Conservation (phyloP, 202 grass and related monocot genomes). For the Panicum hallii region DNA sequence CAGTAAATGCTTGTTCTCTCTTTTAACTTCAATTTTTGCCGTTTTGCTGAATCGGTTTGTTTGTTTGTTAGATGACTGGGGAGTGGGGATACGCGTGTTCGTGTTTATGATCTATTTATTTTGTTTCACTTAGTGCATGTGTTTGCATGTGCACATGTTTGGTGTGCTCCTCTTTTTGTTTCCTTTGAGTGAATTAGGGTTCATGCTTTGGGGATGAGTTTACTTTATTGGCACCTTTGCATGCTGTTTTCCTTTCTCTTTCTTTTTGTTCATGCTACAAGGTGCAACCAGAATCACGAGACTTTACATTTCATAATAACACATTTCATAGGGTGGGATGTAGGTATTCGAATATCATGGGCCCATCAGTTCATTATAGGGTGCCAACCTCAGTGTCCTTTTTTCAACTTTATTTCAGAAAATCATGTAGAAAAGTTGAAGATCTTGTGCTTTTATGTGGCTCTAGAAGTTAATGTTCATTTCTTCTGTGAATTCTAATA, state of each 20-base stretch:
- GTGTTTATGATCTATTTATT: slow-evolving; percentile 33
- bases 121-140: slow-evolving; percentile 47
- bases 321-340: slow-evolving; percentile 9
- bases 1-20: neutral
- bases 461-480: slow-evolving; percentile 1
- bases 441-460: slow-evolving; percentile 25
- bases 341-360: slow-evolving; percentile 21
- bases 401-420: slow-evolving; percentile 20
- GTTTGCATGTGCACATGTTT: slow-evolving; percentile 54
- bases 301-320: slow-evolving; percentile 9
- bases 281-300: slow-evolving; percentile 11
- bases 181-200: slow-evolving; percentile 48
- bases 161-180: slow-evolving; percentile 42
- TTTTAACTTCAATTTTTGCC: slow-evolving; percentile 31
- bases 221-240: slow-evolving; percentile 17
- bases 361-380: slow-evolving; percentile 6
- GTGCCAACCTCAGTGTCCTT: neutral
- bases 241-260: neutral
- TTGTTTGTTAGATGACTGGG: slow-evolving; percentile 34
- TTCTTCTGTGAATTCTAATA: slow-evolving; percentile 24
- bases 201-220: slow-evolving; percentile 52
- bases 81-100: slow-evolving; percentile 27
- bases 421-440: slow-evolving; percentile 10
- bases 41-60: slow-evolving; percentile 36
- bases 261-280: slow-evolving; percentile 15